Conservation (phyloP, 2,329 filamentous ascomycete genomes). For the Helicocarpus griseus region DNA sequence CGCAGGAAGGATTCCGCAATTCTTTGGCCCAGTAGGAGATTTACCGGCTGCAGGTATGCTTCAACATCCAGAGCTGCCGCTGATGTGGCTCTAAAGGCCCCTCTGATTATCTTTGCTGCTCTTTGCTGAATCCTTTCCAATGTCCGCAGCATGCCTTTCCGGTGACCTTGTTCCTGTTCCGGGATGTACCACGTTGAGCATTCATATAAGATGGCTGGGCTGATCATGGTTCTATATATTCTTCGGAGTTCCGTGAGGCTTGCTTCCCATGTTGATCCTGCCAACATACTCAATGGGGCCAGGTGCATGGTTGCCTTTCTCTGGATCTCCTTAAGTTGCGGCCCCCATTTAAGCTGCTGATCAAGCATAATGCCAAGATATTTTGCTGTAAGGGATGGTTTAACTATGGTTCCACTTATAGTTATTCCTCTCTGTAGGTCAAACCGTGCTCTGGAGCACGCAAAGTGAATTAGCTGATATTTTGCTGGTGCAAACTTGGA, state of each 20-base stretch:
- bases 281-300: conserved; percentile 16
- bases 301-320: conserved; percentile 13
- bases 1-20: no score
- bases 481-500: conserved; percentile 16
- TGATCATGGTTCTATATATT: conserved; percentile 17
- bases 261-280: conserved; percentile 17
- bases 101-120: no score
- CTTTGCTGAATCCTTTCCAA: no score
- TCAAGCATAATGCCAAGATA: conserved; percentile 19
- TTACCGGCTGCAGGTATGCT: no score
- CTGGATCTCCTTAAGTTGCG: conserved; percentile 16
- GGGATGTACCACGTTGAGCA: no score
- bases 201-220: no score
- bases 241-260: conserved; percentile 16
- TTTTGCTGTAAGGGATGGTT: conserved; percentile 8
- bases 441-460: conserved; percentile 10
- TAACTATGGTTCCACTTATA: conserved; percentile 9
- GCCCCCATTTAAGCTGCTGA: conserved; percentile 15
- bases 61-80: no score
- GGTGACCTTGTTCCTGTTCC: no score
- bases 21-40: no score
- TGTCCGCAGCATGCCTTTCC: no score
- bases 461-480: conserved; percentile 18
- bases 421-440: conserved; percentile 10
- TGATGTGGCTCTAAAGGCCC: no score